A percentile compares a stretch with the other conserved stretches of the same genome.
phyloP scores from a whole-genome alignment of 2,329 filamentous ascomycete genomes.

The Teratosphaeria epicoccoides region DNA sequence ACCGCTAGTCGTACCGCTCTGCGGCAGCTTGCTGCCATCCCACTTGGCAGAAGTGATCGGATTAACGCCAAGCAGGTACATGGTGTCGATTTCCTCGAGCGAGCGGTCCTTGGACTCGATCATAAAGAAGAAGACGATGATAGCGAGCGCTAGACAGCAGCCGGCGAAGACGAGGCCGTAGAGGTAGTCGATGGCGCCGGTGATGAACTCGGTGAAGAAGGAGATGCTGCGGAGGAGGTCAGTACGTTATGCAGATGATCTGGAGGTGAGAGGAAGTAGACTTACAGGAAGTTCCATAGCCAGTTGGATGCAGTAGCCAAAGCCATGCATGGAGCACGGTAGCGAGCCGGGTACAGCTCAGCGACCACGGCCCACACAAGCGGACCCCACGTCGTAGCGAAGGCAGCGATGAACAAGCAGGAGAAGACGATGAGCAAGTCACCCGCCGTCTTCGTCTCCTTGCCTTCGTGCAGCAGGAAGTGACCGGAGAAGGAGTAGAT shows the following conservation, averaged over 20 bases:
- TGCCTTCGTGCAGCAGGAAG: constrained; percentile 29
- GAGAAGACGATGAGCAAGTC: constrained; percentile 56
- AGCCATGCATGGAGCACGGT: constrained; percentile 43
- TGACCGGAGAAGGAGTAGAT: constrained; percentile 38
- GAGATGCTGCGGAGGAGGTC: constrained; percentile 9
- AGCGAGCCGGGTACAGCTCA: constrained; percentile 48
- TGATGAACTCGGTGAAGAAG: constrained; percentile 30
- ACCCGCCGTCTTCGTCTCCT: constrained; percentile 36
- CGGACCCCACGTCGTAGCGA: constrained; percentile 60
- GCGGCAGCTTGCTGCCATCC: constrained; percentile 14
- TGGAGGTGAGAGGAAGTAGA: background rate
- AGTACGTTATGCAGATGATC: background rate
- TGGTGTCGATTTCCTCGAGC: constrained; percentile 32
- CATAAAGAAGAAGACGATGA: constrained; percentile 30
- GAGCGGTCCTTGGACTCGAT: constrained; percentile 28
- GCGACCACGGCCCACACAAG: constrained; percentile 58
- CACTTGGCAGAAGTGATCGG: constrained; percentile 25
- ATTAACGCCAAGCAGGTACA: constrained; percentile 28
- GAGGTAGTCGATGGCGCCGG: constrained; percentile 28
- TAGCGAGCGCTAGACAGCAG: constrained; percentile 24
- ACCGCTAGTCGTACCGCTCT: constrained; percentile 20
- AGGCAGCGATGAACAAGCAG: constrained; percentile 55
- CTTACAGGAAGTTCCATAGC: constrained; percentile 31
- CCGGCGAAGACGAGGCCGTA: constrained; percentile 31
- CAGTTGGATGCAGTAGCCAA: constrained; percentile 53